Base-by-base conservation (phyloP, 2,329 filamentous ascomycete genomes). In the Fusarium annulatum region DNA sequence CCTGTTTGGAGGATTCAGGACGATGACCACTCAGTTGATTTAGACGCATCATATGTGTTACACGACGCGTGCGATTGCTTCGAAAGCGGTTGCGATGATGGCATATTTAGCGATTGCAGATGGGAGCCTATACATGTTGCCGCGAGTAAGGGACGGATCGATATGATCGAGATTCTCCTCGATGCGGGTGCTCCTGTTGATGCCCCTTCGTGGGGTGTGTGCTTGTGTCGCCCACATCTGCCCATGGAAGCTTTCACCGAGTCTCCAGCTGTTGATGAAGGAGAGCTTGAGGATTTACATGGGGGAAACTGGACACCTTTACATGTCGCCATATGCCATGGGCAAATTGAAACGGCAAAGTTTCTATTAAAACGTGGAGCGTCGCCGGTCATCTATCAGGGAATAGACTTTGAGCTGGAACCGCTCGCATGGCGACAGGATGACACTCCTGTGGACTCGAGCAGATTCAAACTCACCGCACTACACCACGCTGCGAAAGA, bases 221-320 rank as follows among this genome's bases (percentile, higher is more conserved):
- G 77, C 19, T 57, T 78, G 43, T 78, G 77, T 41, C 77, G 75
- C 15, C 77, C 77, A 21, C 77, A 78, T 59, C 69, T 78, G 10
- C 77, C 77, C 11, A 75, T 78, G 41, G 72, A 78, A 36, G 75
- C 75, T 2, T 78, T 78, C 36, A 72, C 52, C 33, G 77, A 78
- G 28, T 73, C 75, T 28, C 69, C 64, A n/a, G 67, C 76, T 23
- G 67, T 78, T 21, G 77, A 78, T 7, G 76, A 78, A 62, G 75
- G 75, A 16, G 77, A 78, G 46, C 67, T 78, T 15, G 77, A 78
- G 41, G 77, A 78, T 46, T 36, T 78, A 19, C 77, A 78, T 34
- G 75, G 77, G 12, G 77, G 77, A 12, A 77, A 77, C 56, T 78
- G 77, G 77, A 78, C 77, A 21, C 77, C 77, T 28, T 51, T 78